A percentile compares a stretch with the other conserved stretches of the same genome.
These are phyloP conservation scores for Skeletonema costatum DNA, from an alignment of 108 stramenopile genomes.

Conservation along the genomic window DNA sequence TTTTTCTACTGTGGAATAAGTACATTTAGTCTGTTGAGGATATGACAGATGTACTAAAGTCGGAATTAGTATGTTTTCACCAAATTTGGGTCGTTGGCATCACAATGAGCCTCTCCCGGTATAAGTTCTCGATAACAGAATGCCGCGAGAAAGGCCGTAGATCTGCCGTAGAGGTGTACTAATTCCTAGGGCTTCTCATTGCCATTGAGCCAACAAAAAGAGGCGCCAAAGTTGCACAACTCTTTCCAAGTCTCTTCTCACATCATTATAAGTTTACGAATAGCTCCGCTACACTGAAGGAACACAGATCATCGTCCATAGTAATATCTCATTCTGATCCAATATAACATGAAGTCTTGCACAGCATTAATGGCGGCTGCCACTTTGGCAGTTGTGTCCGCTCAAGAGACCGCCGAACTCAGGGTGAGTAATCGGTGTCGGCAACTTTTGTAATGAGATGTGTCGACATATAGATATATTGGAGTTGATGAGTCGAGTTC, in stretches of 20 bases:
- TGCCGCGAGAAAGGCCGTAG: neutral
- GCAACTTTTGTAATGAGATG: neutral
- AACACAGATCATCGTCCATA: no score
- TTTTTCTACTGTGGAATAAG: neutral
- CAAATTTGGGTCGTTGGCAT: neutral
- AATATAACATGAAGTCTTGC: neutral
- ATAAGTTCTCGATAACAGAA: neutral
- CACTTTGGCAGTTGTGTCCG: neutral
- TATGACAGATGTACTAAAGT: neutral
- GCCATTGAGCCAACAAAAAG: neutral
- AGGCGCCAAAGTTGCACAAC: neutral
- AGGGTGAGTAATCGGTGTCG: neutral
- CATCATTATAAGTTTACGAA: no score
- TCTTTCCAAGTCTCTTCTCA: neutral
- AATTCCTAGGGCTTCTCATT: neutral
- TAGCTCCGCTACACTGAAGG: no score
- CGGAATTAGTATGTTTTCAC: neutral
- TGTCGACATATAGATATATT: neutral
- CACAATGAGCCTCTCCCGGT: neutral
- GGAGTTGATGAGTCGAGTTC: neutral
- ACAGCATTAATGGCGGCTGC: slow-evolving; percentile 1
- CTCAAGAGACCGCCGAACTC: neutral
- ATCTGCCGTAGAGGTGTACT: neutral
- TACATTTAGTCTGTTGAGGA: neutral
- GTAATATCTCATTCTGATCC: neutral